Base-by-base conservation (phyloP, 2,329 filamentous ascomycete genomes). In the Aspergillus brunneoviolaceus region DNA sequence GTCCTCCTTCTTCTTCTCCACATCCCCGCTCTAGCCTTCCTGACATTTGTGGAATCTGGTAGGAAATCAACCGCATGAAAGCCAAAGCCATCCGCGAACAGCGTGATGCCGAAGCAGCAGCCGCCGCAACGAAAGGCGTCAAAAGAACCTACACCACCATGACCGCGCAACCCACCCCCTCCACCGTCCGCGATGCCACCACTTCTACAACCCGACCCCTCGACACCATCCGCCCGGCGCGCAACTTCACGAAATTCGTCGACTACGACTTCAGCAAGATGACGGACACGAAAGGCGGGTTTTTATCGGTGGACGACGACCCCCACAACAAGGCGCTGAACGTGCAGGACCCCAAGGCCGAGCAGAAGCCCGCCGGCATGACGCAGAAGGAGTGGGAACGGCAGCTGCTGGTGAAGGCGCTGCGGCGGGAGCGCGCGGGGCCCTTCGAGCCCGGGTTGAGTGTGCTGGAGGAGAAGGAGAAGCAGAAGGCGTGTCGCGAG, bases 231-330 rank as follows among this genome's bases (percentile, higher is more conserved):
- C 87, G 87, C 58, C 89, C 94, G 0, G 91, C 91, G 45, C 86
- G 88, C 70, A 97, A 96, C 71, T 97, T 98, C 67, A 87, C 90
- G 62, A 94, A 95, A 74, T 98, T 90, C 73, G 93, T 99, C 71
- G 95, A 99, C 72, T 98, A 97, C 79, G 95, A 99, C 76, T 95
- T 99, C 78, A 94, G 90, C 73, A 90, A 94, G 78, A 98, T 99
- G 92, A 96, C 89, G 6, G 95, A 99, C 75, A 98, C 94, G 0
- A 97, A 97, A 73, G 95, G 95, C 63, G 95, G 95, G 0, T 99
- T 99, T 76, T 78, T 99, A 65, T 90, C 89, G n/a, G 84, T 86
- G 1, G 90, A 94, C 63, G 95, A 99, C 72, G 95, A 99, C 75
- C 95, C 95, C 1, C 87, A 89, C 73, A 96, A 96, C 72, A 89